Evolutionary conservation across 1,284 basidiomycete genomes (phyloP).

Genomic region (Ceratobasidium sp.): DNA sequence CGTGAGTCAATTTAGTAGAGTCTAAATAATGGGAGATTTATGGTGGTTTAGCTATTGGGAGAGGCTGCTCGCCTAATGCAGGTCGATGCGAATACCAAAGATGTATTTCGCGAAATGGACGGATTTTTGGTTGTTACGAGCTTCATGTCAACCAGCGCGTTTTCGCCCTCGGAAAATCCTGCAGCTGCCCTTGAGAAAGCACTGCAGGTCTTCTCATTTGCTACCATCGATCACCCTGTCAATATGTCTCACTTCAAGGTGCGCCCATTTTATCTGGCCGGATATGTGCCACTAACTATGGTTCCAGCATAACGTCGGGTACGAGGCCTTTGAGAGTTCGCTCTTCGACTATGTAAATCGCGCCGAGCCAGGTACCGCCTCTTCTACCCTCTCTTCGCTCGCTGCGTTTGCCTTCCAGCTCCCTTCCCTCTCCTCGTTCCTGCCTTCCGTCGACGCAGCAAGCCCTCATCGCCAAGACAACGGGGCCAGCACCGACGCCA

Average conservation of each 20-base stretch:
- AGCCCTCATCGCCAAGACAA: constrained; percentile 57
- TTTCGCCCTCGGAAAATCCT: constrained; percentile 60
- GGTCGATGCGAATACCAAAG: constrained; percentile 70
- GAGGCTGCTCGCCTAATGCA: constrained; percentile 71
- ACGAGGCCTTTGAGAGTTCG: constrained; percentile 64
- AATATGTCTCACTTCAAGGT: constrained; percentile 78
- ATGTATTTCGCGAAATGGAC: constrained; percentile 80
- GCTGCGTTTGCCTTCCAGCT: constrained; percentile 41
- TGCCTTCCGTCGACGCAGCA: constrained; percentile 22
- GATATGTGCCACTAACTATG: neutral
- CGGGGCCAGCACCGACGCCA: constrained; percentile 57
- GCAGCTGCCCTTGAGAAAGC: constrained; percentile 57
- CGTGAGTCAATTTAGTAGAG: constrained; percentile 56
- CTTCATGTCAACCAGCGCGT: constrained; percentile 63
- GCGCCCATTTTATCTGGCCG: constrained; percentile 39
- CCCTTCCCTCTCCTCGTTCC: constrained; percentile 33
- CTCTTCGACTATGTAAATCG: constrained; percentile 26
- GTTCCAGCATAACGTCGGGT: constrained; percentile 71
- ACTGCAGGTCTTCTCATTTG: constrained; percentile 71
- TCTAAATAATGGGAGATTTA: constrained; percentile 11
- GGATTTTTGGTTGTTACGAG: constrained; percentile 79
- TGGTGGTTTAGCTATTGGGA: constrained; percentile 55
- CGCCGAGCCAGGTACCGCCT: constrained; percentile 8
- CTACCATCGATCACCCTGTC: constrained; percentile 64
- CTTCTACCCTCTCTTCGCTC: constrained; percentile 20